Base-by-base conservation (phyloP, 129 eudicot genomes). In the Pulicaria dysenterica region DNA sequence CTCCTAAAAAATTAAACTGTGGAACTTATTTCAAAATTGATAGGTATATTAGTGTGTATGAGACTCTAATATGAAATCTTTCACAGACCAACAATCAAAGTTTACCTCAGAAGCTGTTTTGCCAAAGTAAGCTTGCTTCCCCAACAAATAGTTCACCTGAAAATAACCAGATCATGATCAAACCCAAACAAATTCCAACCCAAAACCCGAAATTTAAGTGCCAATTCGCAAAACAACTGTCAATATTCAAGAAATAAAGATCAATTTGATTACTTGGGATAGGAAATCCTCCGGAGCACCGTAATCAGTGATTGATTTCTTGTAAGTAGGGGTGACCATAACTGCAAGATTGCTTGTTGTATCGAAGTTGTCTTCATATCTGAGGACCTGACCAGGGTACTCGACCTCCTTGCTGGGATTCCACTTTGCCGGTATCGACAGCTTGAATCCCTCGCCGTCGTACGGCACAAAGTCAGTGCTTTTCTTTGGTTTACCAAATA, bases 301-400 rank as follows among this genome's bases (percentile, higher is more conserved):
- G 50, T 8, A 91, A 78, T 91, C 97, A 12, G 96, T 84, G 87
- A 91, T 88, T 36, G 90, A 72, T 46, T 91, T 88, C 90, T 91
- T 91, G 71, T 91, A 87, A 3, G 97, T 88, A 3, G 92, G 87
- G 9, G 82, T 75, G 77, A 91, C 55, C 64, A 72, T 78, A 73
- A 91, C 97, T 10, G 78, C 36, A 44, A 91, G 39, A 58, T 88
- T 88, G 82, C 77, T 91, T 17, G 90, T 86, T 74, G 88, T 65
- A 56, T 91, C 97, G 68, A 88, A 91, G 88, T 91, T 91, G 87
- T 91, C 97, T 73, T 91, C 97, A 45, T 70, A 91, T 51, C 95
- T 76, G 31, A 91, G 84, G 62, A 91, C 90, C 78, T 88, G 96
- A 40, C 96, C 97, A 3, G 97, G 97, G 86, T 72, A 91, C 84